Evolutionary conservation across 306 rosid species (phyloP).

Genomic region (Arachis hypogaea): DNA sequence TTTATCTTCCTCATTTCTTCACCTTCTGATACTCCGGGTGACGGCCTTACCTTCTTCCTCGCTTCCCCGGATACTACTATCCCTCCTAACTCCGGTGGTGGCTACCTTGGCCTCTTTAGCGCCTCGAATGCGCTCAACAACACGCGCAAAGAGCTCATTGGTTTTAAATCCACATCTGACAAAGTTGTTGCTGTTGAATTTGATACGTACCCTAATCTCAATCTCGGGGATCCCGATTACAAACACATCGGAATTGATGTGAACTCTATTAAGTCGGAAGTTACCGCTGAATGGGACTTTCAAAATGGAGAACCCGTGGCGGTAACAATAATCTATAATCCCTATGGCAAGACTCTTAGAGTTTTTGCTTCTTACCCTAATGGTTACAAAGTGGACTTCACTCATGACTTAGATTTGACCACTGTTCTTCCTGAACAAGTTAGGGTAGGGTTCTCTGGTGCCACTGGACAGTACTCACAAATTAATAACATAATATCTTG

Average conservation of each 20-base stretch:
- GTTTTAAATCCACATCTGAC: not conserved
- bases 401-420: not conserved
- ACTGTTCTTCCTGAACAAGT: slow-evolving; percentile 23
- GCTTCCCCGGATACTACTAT: slow-evolving; percentile 4
- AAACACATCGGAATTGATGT: slow-evolving; percentile 36
- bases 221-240: slow-evolving; percentile 32
- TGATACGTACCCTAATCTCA: not conserved
- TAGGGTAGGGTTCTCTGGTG: slow-evolving; percentile 14
- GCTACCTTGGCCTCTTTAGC: slow-evolving; percentile 29
- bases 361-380: slow-evolving; percentile 2
- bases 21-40: not conserved
- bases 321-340: slow-evolving; percentile 23
- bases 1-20: not conserved
- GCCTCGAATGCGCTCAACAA: no score
- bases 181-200: slow-evolving; percentile 39
- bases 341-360: not conserved
- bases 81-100: slow-evolving; percentile 1
- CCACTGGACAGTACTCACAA: not conserved
- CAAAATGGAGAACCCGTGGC: not conserved
- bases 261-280: not conserved
- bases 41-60: not conserved
- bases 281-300: not conserved
- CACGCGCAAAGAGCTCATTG: not conserved
- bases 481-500: not conserved
- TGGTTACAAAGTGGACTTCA: not conserved